Evolutionary conservation across 768 basidiomycete species (phyloP), one percentile per base, ranked within the genome.

Genomic region (Tulasnella sp.): DNA sequence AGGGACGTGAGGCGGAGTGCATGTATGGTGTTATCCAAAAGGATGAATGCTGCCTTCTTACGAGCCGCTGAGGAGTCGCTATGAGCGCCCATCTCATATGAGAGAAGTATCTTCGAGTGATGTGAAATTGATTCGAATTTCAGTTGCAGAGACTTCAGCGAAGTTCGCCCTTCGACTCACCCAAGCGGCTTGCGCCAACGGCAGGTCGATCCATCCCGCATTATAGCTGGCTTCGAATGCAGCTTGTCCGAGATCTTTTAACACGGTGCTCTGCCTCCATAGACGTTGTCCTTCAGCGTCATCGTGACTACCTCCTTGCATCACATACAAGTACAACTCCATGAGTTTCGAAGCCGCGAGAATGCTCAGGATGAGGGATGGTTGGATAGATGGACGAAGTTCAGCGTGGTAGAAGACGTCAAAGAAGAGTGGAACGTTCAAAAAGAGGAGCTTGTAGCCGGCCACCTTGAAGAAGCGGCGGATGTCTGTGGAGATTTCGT

Each of bases 41-140:
- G 42, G 45, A 58, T 41, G 1, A 59, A 29, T 13, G 47, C 27
- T 4, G 48, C 38, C 8, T 45, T 32, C 34, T 58, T 51, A 4
- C 56, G 19, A 11, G 50, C 38, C 0, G 42, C 45, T 0, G 56
- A 50, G 21, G 50, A 54, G 21, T 51, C 41, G 21, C 49, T 56
- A 44, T 62, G 61, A 4, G 56, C 41, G 42, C 61, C 51, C 48
- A 47, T 52, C 41, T 62, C 61, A 45, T 52, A 62, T 10, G 58
- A 48, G 9, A 51, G 21, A 30, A 62, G 43, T 13, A 62, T 38
- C 56, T 58, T 17, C 29, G n/a, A 38, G 27, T n/a, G n/a, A n/a
- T n/a, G n/a, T n/a, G n/a, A n/a, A n/a, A n/a, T n/a, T n/a, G n/a
- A n/a, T n/a, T n/a, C n/a, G n/a, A n/a, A n/a, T n/a, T n/a, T n/a